Evolutionary conservation across 345 rosid species (phyloP).

Genomic region (Streptanthus diversifolius): DNA sequence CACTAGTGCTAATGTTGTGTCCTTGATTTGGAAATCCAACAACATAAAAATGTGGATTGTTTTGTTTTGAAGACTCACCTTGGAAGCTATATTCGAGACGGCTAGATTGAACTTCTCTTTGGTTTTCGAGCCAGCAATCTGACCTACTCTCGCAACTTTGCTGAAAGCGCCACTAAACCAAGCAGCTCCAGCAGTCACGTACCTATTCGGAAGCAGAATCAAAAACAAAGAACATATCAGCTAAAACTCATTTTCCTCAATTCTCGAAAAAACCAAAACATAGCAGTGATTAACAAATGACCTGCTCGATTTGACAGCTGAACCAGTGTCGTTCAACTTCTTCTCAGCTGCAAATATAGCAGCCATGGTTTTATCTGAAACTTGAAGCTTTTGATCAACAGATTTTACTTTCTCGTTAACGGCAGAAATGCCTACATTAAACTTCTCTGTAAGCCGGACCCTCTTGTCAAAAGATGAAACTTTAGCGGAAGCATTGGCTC

Average conservation of each 20-base stretch:
- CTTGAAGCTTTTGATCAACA: slow-evolving; percentile 91
- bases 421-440: slow-evolving; percentile 73
- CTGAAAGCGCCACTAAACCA: slow-evolving; percentile 91
- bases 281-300: neutral
- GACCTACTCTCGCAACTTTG: slow-evolving; percentile 89
- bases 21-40: no score
- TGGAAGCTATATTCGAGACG: slow-evolving; percentile 73
- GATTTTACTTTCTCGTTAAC: slow-evolving; percentile 93
- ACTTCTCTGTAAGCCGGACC: slow-evolving; percentile 82
- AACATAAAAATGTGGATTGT: neutral
- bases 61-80: slow-evolving; percentile 50
- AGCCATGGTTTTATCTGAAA: slow-evolving; percentile 96
- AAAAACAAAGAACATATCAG: neutral
- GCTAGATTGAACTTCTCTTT: slow-evolving; percentile 79
- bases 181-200: slow-evolving; percentile 77
- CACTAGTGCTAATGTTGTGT: no score
- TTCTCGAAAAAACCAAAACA: neutral
- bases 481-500: slow-evolving; percentile 89
- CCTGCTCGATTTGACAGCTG: slow-evolving; percentile 99
- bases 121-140: slow-evolving; percentile 82
- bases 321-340: slow-evolving; percentile 85
- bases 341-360: slow-evolving; percentile 94
- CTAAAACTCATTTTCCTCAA: neutral
- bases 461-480: slow-evolving; percentile 72
- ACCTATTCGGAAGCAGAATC: slow-evolving; percentile 41